Base-by-base conservation (phyloP, 805 yeast species). In the Metschnikowia aberdeeniae region DNA sequence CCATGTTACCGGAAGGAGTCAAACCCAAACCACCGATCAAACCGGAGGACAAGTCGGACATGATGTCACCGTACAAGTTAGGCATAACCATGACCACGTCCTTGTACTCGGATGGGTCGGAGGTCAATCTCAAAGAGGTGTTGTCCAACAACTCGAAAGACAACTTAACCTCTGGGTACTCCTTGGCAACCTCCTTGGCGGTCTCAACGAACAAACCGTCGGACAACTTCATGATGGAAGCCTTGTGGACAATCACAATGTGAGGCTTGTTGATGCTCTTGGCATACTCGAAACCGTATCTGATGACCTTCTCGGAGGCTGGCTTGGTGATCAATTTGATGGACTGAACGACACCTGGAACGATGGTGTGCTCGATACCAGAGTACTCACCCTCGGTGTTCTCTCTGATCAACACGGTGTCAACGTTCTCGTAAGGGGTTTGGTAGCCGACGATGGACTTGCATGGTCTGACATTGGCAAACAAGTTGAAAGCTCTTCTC, bases 361-460 rank as follows among this genome's bases (percentile, higher is more conserved):
- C 95, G 55, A 93, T 89, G 54, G 89, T 86, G 77, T 93, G 99
- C 78, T 93, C 99, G 60, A 93, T 90, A 75, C 99, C 99, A 28
- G 97, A 90, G 77, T 92, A 92, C 75, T 92, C 99, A 78, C 99
- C 99, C 73, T 93, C 98, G 55, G 99, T 92, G 82, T 93, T 93
- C 77, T 93, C 99, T 81, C 99, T 89, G 69, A 93, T 90, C 61
- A 93, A 77, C 31, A 92, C 97, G 53, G 96, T 85, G 73, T 93
- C 95, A 54, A 93, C 98, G 67, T 86, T 78, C 50, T 78, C 75
- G 72, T 86, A 86, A 40, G 92, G 95, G 50, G 98, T 93, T 70
- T 89, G 79, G 82, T 80, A 90, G 64, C 99, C 99, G 52, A 80
- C 86, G 57, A 93, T 81, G 49, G 95, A 86, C 73, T 86, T 86